A percentile compares a stretch with the other conserved stretches of the same genome.
Conservation (phyloP, 1,139 yeast genomes). For the Nakaseomyces kungkrabaensis region DNA sequence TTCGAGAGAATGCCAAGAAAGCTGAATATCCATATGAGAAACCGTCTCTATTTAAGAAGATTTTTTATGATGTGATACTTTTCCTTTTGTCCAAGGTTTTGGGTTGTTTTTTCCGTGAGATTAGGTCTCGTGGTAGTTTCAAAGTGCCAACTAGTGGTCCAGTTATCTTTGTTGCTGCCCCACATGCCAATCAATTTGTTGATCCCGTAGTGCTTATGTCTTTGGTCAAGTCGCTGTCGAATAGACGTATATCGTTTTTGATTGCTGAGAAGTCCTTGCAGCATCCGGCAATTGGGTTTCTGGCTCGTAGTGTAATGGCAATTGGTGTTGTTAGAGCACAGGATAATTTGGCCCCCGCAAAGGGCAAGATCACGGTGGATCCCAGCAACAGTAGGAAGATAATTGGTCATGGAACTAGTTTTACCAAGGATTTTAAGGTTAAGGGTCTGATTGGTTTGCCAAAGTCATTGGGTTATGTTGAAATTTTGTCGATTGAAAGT, state of each 20-base stretch:
- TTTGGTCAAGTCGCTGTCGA: slow-evolving; percentile 62
- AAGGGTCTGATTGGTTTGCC: slow-evolving; percentile 75
- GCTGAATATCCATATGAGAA: slow-evolving; percentile 13
- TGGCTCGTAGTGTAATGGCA: slow-evolving; percentile 67
- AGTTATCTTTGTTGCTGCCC: slow-evolving; percentile 90
- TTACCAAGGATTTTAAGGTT: slow-evolving; percentile 52
- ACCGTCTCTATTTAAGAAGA: slow-evolving; percentile 32
- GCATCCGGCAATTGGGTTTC: slow-evolving; percentile 57
- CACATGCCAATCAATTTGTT: slow-evolving; percentile 94
- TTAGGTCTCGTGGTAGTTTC: slow-evolving; percentile 84
- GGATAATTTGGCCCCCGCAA: slow-evolving; percentile 56
- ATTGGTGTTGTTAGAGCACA: slow-evolving; percentile 92
- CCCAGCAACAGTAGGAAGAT: slow-evolving; percentile 44
- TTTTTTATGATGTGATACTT: slow-evolving; percentile 40
- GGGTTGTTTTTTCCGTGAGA: slow-evolving; percentile 72
- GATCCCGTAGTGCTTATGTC: slow-evolving; percentile 83
- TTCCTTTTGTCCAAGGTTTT: slow-evolving; percentile 40
- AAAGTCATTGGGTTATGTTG: slow-evolving; percentile 66
- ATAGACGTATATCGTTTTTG: slow-evolving; percentile 70
- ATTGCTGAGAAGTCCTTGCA: slow-evolving; percentile 78
- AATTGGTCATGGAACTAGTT: slow-evolving; percentile 58
- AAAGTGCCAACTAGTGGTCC: slow-evolving; percentile 73
- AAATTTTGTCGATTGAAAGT: slow-evolving; percentile 55
- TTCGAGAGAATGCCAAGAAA: not conserved
- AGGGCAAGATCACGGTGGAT: slow-evolving; percentile 45